Evolutionary conservation across 208 protist species (phyloP).

Genomic region (Trypanosomatidae sp.): DNA sequence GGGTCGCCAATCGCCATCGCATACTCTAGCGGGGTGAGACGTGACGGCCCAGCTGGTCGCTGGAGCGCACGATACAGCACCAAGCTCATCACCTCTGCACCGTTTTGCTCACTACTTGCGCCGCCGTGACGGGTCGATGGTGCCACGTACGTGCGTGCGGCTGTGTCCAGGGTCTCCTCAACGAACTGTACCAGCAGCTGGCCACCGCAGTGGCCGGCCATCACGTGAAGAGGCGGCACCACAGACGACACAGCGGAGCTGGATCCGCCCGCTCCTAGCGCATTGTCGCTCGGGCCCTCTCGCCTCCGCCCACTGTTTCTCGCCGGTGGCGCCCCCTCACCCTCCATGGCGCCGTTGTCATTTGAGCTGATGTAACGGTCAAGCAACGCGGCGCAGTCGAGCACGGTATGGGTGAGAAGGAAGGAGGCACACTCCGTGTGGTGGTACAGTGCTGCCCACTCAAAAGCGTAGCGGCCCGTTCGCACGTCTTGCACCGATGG

Average conservation of each 20-base stretch:
- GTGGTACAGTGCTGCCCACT: conserved; percentile 48
- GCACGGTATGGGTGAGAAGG: conserved; percentile 50
- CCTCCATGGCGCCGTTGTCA: not conserved
- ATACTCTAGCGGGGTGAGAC: conserved; percentile 72
- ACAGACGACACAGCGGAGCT: not conserved
- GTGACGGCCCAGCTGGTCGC: conserved; percentile 36
- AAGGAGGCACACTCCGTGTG: conserved; percentile 51
- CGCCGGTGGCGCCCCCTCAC: not conserved
- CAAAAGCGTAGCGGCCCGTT: conserved; percentile 60
- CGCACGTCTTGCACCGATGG: conserved; percentile 26
- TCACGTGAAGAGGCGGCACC: conserved; percentile 34
- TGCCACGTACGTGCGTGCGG: conserved; percentile 9
- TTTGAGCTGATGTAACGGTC: not conserved
- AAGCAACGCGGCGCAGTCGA: conserved; percentile 17
- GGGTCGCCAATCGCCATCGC: conserved; percentile 60
- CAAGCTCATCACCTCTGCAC: conserved; percentile 29
- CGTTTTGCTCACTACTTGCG: conserved; percentile 8
- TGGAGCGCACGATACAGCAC: conserved; percentile 44
- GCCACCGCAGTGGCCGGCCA: conserved; percentile 46
- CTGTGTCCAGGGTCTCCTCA: conserved; percentile 31
- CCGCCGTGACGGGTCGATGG: not conserved
- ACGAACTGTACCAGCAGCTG: conserved; percentile 49
- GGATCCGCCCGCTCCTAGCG: not conserved
- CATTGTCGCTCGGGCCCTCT: not conserved
- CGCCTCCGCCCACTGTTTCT: not conserved